Conservation (phyloP, 2,329 filamentous ascomycete species). For the Magnaporthales sp. region DNA sequence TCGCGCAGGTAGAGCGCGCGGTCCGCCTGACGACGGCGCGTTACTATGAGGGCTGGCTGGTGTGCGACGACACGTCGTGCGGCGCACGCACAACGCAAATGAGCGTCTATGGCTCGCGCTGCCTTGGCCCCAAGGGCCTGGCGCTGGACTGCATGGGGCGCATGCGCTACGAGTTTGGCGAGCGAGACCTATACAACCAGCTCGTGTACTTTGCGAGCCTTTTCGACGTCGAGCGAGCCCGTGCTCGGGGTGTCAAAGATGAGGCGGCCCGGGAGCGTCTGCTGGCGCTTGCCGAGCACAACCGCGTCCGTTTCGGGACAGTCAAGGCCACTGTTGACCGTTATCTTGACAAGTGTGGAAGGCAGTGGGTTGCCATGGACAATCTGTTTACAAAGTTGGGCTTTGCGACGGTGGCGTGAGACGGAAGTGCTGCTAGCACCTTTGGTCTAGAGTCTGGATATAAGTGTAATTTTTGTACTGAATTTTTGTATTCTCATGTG, state of each 20-base stretch:
- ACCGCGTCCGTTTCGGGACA: conserved; percentile 68
- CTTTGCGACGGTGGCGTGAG: conserved; percentile 25
- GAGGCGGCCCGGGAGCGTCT: conserved; percentile 45
- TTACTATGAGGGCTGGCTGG: conserved; percentile 90
- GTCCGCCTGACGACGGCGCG: conserved; percentile 68
- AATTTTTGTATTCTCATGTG: neutral
- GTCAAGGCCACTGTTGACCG: conserved; percentile 69
- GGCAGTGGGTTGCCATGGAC: conserved; percentile 93
- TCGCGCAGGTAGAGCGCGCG: conserved; percentile 80
- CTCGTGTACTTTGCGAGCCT: conserved; percentile 76
- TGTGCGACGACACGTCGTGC: conserved; percentile 84
- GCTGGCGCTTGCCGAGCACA: conserved; percentile 68
- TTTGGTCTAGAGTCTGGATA: neutral
- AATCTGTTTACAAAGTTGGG: conserved; percentile 66
- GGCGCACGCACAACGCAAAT: conserved; percentile 83
- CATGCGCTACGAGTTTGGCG: conserved; percentile 81
- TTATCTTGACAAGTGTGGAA: conserved; percentile 82
- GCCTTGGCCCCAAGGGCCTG: conserved; percentile 77
- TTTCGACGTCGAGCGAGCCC: conserved; percentile 84
- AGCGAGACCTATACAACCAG: conserved; percentile 93
- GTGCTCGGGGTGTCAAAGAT: conserved; percentile 31
- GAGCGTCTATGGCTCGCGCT: conserved; percentile 84
- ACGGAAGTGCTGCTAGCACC: neutral
- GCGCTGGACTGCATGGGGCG: conserved; percentile 76
- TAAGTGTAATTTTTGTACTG: neutral